Evolutionary conservation across 2,329 filamentous ascomycete species (phyloP).

Genomic region (Tolypocladium nubicola): DNA sequence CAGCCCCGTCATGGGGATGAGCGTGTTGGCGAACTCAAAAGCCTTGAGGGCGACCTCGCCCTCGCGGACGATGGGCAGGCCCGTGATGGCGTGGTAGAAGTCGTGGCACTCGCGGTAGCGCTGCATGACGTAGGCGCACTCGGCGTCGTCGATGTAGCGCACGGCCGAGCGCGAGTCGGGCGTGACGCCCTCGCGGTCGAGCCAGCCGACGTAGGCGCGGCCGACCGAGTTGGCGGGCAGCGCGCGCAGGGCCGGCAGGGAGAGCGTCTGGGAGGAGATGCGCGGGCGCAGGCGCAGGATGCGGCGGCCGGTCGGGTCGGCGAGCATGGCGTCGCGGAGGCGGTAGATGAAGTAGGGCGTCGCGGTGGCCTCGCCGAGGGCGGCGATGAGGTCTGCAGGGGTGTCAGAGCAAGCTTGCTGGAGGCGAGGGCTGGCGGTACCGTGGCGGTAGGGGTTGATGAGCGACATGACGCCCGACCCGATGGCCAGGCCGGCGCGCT

Average conservation of each 20-base stretch:
- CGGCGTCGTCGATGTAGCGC: slow-evolving; percentile 85
- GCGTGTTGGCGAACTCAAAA: slow-evolving; percentile 91
- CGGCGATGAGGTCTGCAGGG: slow-evolving; percentile 72
- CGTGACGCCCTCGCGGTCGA: slow-evolving; percentile 87
- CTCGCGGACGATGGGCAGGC: slow-evolving; percentile 83
- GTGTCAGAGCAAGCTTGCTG: neutral
- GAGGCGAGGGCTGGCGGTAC: slow-evolving; percentile 27
- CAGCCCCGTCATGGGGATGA: slow-evolving; percentile 89
- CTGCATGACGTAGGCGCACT: slow-evolving; percentile 98
- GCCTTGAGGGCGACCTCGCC: slow-evolving; percentile 96
- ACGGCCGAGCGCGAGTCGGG: slow-evolving; percentile 79
- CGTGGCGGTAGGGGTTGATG: slow-evolving; percentile 69
- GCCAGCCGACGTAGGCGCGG: slow-evolving; percentile 73
- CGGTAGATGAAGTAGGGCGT: slow-evolving; percentile 92
- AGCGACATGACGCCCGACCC: slow-evolving; percentile 54
- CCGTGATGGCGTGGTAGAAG: slow-evolving; percentile 92
- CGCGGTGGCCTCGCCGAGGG: slow-evolving; percentile 87
- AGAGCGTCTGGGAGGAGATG: slow-evolving; percentile 65
- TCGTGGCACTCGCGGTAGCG: slow-evolving; percentile 95
- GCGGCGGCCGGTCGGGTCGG: slow-evolving; percentile 69
- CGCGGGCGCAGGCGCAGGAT: slow-evolving; percentile 86
- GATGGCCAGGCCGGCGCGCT: slow-evolving; percentile 61
- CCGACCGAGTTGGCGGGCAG: slow-evolving; percentile 69
- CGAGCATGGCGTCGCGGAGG: slow-evolving; percentile 85
- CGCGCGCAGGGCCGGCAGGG: slow-evolving; percentile 57